Evolutionary conservation across 768 basidiomycete species (phyloP), one percentile per base, ranked within the genome.

Genomic region (Boletus bicolor): DNA sequence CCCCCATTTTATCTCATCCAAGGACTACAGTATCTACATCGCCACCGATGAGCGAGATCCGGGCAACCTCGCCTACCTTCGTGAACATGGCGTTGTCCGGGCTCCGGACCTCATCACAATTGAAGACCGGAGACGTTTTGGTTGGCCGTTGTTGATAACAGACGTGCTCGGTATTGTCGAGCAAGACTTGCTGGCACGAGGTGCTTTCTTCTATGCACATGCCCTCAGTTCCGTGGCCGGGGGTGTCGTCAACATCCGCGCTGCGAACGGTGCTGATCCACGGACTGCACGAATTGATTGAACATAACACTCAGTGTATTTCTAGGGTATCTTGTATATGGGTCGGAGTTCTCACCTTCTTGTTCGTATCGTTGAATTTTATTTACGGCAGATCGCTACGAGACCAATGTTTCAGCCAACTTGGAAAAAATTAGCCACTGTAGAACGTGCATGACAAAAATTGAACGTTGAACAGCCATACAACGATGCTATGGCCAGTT

Each of bases 101-200:
- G 67, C 79, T 44, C 17, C 64, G 15, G 79, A 79, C 55, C 67
- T 79, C 36, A 64, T 79, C 52, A 77, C 76, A 1, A 60, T 72
- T 5, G 74, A 77, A 45, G 78, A 79, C 53, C 71, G 74, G 11
- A 68, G 73, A 44, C 66, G 55, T 10, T 74, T 76, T 45, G 77
- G 76, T 5, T 79, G 78, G 78, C 68, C 72, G 9, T 42, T 79
- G 46, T 54, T 79, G 53, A 44, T 79, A 55, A 75, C 75, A 53
- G 78, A 79, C 51, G 70, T 79, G 10, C 67, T 75, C 15, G 76
- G 72, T 8, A 57, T 79, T 19, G 70, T 79, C 35, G 77, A 79
- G 58, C 78, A 79, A 64, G 71, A 71, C 19, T 58, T 79, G 51
- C 60, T 78, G n/a, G 64, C 68, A 7, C 69, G 69, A 24, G 59